These are phyloP conservation scores for Claviceps sorghi DNA, from an alignment of 2,329 filamentous ascomycete genomes.

Conservation along the genomic window DNA sequence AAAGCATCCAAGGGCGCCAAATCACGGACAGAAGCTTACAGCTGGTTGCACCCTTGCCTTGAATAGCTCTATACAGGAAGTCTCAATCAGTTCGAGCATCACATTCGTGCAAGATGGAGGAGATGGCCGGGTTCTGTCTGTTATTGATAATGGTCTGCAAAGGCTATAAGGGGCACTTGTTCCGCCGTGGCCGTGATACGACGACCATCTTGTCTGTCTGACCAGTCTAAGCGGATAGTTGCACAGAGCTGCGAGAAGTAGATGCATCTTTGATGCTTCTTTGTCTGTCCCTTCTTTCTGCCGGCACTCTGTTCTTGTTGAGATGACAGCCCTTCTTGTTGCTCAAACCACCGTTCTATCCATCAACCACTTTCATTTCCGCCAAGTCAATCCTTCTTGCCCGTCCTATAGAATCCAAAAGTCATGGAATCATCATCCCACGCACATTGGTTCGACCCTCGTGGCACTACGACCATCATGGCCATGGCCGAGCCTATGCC, in stretches of 20 bases:
- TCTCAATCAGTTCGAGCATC: not conserved
- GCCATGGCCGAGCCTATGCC: conserved; percentile 1
- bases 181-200: conserved; percentile 3
- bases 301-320: not conserved
- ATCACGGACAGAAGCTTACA: not conserved
- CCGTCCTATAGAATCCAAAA: not conserved
- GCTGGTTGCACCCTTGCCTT: not conserved
- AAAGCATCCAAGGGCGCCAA: not conserved
- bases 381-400: not conserved
- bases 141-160: not conserved
- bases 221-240: not conserved
- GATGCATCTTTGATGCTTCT: not conserved
- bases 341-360: not conserved
- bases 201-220: not conserved
- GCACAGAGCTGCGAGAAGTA: not conserved
- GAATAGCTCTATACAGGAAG: not conserved
- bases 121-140: not conserved
- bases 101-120: not conserved
- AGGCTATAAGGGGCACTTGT: conserved; percentile 1
- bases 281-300: not conserved
- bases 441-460: not conserved
- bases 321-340: not conserved
- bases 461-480: conserved; percentile 1
- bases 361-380: not conserved
- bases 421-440: not conserved